Evolutionary conservation across 2,329 filamentous ascomycete genomes (phyloP).

Genomic region (Epichloe typhina): DNA sequence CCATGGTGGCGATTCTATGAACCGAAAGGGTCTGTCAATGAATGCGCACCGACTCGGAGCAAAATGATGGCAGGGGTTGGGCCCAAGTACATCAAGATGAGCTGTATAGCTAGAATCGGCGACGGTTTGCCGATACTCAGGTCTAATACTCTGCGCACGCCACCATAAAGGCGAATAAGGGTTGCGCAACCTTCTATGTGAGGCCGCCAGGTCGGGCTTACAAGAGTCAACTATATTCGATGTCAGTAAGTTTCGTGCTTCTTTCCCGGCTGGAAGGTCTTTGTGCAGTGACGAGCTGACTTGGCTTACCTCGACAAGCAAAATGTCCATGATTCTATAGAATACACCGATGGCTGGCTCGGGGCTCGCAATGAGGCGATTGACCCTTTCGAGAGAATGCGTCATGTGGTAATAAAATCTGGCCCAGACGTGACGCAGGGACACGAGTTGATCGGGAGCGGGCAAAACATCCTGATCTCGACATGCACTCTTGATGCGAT

Average conservation of each 20-base stretch:
- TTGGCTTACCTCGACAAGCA: slow-evolving; percentile 3
- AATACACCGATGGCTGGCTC: slow-evolving; percentile 2
- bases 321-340: slow-evolving; percentile 5
- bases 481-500: slow-evolving; percentile 3
- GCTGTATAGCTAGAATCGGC: slow-evolving; percentile 4
- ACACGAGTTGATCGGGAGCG: not conserved
- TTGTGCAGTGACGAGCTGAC: not conserved
- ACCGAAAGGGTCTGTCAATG: not conserved
- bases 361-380: not conserved
- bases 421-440: not conserved
- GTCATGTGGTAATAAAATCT: slow-evolving; percentile 4
- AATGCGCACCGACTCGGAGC: not conserved
- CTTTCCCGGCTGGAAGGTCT: no score
- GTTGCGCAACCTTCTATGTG: slow-evolving; percentile 4
- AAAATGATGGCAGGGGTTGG: not conserved
- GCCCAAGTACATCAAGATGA: slow-evolving; percentile 1
- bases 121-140: slow-evolving; percentile 2
- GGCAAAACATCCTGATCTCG: not conserved
- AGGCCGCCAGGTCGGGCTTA: slow-evolving; percentile 2
- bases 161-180: slow-evolving; percentile 2
- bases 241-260: not conserved
- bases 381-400: slow-evolving; percentile 1
- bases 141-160: slow-evolving; percentile 1
- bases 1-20: slow-evolving; percentile 3
- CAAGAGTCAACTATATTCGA: not conserved